These are phyloP conservation scores for Lenwebbia sp. DNA, from an alignment of 345 rosid genomes.

Conservation along the genomic window DNA sequence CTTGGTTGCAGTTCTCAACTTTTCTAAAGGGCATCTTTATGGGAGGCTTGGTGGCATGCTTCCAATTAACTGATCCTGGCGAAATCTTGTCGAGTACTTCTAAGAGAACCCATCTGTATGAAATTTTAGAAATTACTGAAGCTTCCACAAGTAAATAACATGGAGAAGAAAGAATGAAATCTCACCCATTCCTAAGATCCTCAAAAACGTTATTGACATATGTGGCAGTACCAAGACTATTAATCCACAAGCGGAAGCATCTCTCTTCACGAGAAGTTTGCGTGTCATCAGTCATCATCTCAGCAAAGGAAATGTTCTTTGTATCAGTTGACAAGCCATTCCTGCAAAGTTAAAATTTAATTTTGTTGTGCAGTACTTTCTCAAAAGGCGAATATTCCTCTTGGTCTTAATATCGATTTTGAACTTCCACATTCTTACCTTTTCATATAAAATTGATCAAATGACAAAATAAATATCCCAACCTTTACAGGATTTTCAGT, in stretches of 20 bases:
- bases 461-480: neutral
- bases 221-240: conserved; percentile 82
- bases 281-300: conserved; percentile 96
- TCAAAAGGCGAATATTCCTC: neutral
- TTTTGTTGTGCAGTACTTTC: neutral
- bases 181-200: conserved; percentile 92
- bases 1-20: conserved; percentile 90
- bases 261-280: conserved; percentile 96
- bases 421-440: neutral
- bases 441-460: neutral
- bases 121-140: neutral
- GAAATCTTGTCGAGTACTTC: conserved; percentile 74
- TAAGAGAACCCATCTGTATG: conserved; percentile 81
- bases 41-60: conserved; percentile 73
- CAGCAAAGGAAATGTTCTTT: conserved; percentile 65
- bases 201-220: conserved; percentile 81
- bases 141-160: neutral
- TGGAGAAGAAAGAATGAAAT: neutral
- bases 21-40: conserved; percentile 88
- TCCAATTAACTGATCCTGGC: conserved; percentile 76
- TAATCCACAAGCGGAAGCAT: conserved; percentile 97
- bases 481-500: neutral
- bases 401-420: neutral
- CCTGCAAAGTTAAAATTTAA: conserved; percentile 32
- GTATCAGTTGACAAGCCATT: conserved; percentile 69